These are phyloP conservation scores for Nakazawaea molendinolei DNA, from an alignment of 805 yeast species.

Conservation along the genomic window DNA sequence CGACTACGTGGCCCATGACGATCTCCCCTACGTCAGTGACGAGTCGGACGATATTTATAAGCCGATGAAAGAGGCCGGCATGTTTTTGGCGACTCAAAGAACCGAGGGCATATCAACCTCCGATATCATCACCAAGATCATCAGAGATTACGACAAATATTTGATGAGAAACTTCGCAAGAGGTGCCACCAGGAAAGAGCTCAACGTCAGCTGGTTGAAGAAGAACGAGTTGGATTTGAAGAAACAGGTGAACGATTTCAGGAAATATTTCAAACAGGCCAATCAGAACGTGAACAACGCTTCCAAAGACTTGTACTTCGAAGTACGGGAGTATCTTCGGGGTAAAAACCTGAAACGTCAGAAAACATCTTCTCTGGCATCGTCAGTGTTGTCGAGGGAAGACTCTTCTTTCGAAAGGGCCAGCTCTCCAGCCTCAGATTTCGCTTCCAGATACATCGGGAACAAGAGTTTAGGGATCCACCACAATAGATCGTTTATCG, in stretches of 20 bases:
- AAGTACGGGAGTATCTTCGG: conserved; percentile 68
- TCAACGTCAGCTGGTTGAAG: conserved; percentile 95
- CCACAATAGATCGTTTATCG: conserved; percentile 17
- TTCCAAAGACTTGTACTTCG: conserved; percentile 78
- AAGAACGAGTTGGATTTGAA: conserved; percentile 93
- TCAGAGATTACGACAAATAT: conserved; percentile 93
- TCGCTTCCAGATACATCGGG: conserved; percentile 51
- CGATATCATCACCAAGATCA: conserved; percentile 91
- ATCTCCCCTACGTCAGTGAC: conserved; percentile 86
- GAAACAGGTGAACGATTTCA: conserved; percentile 81
- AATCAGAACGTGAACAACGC: conserved; percentile 62
- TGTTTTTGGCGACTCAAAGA: conserved; percentile 90
- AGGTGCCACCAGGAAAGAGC: conserved; percentile 94
- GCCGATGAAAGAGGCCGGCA: conserved; percentile 86
- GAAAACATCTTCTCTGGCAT: neutral
- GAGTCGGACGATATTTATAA: conserved; percentile 88
- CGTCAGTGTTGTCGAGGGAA: conserved; percentile 9
- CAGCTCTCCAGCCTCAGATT: conserved; percentile 59
- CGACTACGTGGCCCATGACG: conserved; percentile 98
- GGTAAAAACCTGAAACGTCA: conserved; percentile 13
- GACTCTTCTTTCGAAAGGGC: conserved; percentile 6
- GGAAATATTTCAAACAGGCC: conserved; percentile 78
- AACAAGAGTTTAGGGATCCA: conserved; percentile 6
- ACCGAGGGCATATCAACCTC: conserved; percentile 96
- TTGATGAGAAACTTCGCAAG: conserved; percentile 95